Percentiles rank a stretch among this genome's conserved stretches.
Conservation (phyloP, 768 basidiomycete genomes). For the Podaxis mareebaensis region DNA sequence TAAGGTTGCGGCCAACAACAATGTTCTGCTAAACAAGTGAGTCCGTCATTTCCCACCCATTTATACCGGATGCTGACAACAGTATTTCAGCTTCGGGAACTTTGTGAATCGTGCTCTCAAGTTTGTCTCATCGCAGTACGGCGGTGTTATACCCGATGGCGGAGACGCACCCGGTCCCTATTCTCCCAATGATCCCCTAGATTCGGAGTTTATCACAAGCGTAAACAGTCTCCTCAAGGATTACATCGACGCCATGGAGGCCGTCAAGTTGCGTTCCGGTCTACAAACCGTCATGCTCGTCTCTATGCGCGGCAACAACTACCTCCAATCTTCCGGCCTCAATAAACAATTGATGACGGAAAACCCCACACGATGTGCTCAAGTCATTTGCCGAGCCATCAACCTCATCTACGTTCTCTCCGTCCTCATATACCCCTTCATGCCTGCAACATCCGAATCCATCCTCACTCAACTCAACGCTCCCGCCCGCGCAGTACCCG, state of each 20-base stretch:
- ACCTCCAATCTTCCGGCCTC: conserved; percentile 90
- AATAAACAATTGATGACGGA: conserved; percentile 86
- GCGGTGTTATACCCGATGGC: conserved; percentile 78
- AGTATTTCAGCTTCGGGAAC: conserved; percentile 78
- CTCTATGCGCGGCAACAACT: conserved; percentile 87
- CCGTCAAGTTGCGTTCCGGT: conserved; percentile 85
- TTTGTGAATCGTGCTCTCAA: conserved; percentile 95
- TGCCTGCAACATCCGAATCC: conserved; percentile 84
- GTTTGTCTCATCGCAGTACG: conserved; percentile 86
- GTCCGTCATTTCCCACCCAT: conserved; percentile 18
- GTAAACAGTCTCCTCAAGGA: conserved; percentile 78
- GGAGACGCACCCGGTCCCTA: conserved; percentile 69
- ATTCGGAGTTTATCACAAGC: conserved; percentile 75
- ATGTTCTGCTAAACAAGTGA: conserved; percentile 90
- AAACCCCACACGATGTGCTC: conserved; percentile 83
- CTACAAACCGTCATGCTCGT: conserved; percentile 88
- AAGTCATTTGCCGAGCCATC: conserved; percentile 85
- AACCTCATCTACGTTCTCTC: conserved; percentile 93
- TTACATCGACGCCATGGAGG: conserved; percentile 88
- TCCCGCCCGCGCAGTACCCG: conserved; percentile 78
- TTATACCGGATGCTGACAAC: neutral
- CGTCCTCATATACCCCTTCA: conserved; percentile 89
- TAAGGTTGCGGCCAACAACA: conserved; percentile 91
- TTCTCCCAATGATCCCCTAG: conserved; percentile 63
- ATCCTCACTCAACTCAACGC: conserved; percentile 90